These are phyloP conservation scores for Helminthosporium solani DNA, from an alignment of 2,329 filamentous ascomycete genomes.

Conservation along the genomic window DNA sequence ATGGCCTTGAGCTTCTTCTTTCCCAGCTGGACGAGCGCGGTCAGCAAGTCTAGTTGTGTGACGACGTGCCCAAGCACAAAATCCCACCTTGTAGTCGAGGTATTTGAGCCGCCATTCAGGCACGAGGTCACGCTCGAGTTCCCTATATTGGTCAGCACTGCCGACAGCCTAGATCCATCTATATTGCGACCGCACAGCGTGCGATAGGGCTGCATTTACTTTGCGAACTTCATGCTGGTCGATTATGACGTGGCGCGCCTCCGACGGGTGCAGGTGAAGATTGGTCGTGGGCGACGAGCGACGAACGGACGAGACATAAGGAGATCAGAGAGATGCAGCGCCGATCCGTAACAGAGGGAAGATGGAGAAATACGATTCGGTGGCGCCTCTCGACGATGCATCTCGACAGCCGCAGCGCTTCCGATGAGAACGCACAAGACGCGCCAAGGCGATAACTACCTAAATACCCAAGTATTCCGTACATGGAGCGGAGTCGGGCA, in stretches of 20 bases:
- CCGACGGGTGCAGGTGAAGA: background rate
- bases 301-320: background rate
- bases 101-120: slow-evolving; percentile 96
- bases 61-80: background rate
- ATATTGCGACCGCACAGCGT: too few species aligned
- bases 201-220: slow-evolving; percentile 47
- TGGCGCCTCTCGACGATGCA: too few species aligned
- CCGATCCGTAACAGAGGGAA: background rate
- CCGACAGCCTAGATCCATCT: too few species aligned
- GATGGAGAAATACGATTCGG: too few species aligned
- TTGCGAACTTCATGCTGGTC: slow-evolving; percentile 60
- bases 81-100: slow-evolving; percentile 79
- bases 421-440: too few species aligned
- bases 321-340: background rate
- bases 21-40: slow-evolving; percentile 53
- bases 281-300: background rate
- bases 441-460: too few species aligned
- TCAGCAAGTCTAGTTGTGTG: slow-evolving; percentile 6
- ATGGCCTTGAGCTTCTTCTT: slow-evolving; percentile 94
- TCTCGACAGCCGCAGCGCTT: too few species aligned
- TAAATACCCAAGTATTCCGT: too few species aligned
- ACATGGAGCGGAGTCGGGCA: too few species aligned
- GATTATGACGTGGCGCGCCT: background rate
- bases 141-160: slow-evolving; percentile 47
- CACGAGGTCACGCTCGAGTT: slow-evolving; percentile 83